Base-by-base conservation (phyloP, 2,329 filamentous ascomycete species). In the Paraphaeosphaeria minitans region DNA sequence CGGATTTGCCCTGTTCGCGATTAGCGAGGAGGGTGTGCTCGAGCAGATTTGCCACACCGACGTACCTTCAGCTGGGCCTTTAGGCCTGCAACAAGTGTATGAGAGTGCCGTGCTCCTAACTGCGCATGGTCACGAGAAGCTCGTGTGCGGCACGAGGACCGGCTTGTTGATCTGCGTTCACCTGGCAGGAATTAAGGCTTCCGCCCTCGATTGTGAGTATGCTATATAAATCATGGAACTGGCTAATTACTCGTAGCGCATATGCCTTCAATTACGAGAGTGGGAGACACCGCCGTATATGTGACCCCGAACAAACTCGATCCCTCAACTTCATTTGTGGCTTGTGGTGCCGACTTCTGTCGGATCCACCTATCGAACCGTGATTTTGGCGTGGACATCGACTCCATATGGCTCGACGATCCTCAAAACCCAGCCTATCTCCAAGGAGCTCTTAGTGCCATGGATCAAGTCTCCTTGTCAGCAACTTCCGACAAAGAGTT, bases 301-400 rank as follows among this genome's bases (percentile, higher is more conserved):
- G 56, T 75, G 1, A 67, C 59, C 7, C 39, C 42, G 3, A 69
- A 70, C 33, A 63, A 65, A 1, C 71, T 64, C 6, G 68, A 74
- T 31, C 6, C 45, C 14, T 66, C 71, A 7, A 56, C 59, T 19
- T 75, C 73, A 1, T 78, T 79, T 55, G 68, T 75, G 14, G 70
- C 73, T n/a, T 79, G 77, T 56, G 78, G 75, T 14, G 61, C 71
- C 1, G 73, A 79, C 29, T 72, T 77, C 12, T 78, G 74, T 58
- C 70, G 68, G 24, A 55, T 79, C 19, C 67, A 69, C 19, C 68
- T 61, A 46, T 61, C 64, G 22, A 24, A 22, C 21, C 57, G 42
- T 4, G 52, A 53, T 0, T 21, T 51, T 2, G 59, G 59, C 4
- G 42, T 75, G 2, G 60, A 66, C 2, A 65, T 78, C 24, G 70